Percentiles rank a stretch among this genome's conserved stretches.
These are phyloP conservation scores for Fraxinus albicans DNA, from an alignment of 305 asterid genomes.

Conservation along the genomic window DNA sequence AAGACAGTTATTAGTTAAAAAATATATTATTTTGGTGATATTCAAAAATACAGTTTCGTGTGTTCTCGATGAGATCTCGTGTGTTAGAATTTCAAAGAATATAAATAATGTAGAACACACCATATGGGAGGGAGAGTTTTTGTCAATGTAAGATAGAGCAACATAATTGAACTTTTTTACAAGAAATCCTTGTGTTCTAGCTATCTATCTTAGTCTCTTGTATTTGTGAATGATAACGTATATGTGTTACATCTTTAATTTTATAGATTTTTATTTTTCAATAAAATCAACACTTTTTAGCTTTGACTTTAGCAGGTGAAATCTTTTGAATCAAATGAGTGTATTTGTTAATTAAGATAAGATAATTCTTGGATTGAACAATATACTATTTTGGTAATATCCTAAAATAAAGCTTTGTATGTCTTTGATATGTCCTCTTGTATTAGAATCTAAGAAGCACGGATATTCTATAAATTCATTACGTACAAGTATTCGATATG, in stretches of 20 bases:
- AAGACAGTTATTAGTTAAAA: background rate
- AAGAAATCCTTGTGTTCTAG: too few relatives aligned
- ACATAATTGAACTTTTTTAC: too few relatives aligned
- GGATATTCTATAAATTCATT: too few relatives aligned
- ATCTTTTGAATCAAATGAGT: background rate
- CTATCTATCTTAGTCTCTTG: too few relatives aligned
- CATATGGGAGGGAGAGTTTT: background rate
- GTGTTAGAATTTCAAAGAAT: background rate
- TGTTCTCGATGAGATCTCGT: background rate
- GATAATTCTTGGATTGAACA: background rate
- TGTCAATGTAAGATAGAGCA: background rate
- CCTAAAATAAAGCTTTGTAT: background rate
- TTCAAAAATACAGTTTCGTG: background rate
- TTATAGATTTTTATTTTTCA: too few relatives aligned
- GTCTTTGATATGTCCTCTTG: background rate
- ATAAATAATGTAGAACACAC: background rate
- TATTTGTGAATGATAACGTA: too few relatives aligned
- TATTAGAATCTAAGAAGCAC: background rate
- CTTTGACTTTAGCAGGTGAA: background rate
- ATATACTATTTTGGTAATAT: background rate
- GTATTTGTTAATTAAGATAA: background rate
- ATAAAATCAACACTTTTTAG: too few relatives aligned
- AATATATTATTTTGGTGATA: background rate
- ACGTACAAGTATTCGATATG: too few relatives aligned
- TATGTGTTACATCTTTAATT: too few relatives aligned